These are phyloP conservation scores for Neostapfia colusana DNA, from an alignment of 176 grass and related monocot species.

Conservation along the genomic window DNA sequence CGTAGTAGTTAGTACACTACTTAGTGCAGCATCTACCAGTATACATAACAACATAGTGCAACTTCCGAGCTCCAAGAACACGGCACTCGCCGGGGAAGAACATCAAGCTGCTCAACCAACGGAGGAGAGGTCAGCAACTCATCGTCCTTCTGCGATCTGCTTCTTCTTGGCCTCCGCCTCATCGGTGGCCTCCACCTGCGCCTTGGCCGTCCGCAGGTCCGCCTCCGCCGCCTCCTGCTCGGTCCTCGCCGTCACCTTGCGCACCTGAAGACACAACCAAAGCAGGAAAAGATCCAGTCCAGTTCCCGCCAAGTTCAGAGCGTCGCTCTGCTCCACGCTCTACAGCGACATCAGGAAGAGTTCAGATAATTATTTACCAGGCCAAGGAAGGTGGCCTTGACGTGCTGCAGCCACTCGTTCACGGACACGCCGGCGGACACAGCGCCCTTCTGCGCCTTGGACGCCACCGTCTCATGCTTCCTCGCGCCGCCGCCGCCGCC, in stretches of 20 bases:
- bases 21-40: background rate
- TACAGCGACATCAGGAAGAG: background rate
- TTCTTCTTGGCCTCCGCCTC: slow-evolving; percentile 70
- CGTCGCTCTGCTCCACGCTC: background rate
- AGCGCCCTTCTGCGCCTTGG: slow-evolving; percentile 35
- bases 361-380: slow-evolving; percentile 3
- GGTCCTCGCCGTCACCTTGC: slow-evolving; percentile 60
- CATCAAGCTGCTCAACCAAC: background rate
- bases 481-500: slow-evolving; percentile 1
- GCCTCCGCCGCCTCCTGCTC: slow-evolving; percentile 69
- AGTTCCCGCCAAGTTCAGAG: background rate
- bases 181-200: slow-evolving; percentile 66
- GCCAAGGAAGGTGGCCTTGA: slow-evolving; percentile 55
- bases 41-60: background rate
- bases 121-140: background rate
- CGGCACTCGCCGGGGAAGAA: background rate
- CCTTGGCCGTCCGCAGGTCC: slow-evolving; percentile 54
- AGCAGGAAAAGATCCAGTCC: too few relatives aligned
- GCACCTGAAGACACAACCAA: slow-evolving; percentile 10
- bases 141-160: slow-evolving; percentile 1
- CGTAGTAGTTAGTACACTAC: background rate
- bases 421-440: slow-evolving; percentile 47
- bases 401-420: slow-evolving; percentile 51
- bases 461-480: background rate
- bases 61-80: background rate